Percentiles rank a stretch among this genome's conserved stretches.
phyloP scores from a whole-genome alignment of 2,329 filamentous ascomycete species.

The Venturia asperata region DNA sequence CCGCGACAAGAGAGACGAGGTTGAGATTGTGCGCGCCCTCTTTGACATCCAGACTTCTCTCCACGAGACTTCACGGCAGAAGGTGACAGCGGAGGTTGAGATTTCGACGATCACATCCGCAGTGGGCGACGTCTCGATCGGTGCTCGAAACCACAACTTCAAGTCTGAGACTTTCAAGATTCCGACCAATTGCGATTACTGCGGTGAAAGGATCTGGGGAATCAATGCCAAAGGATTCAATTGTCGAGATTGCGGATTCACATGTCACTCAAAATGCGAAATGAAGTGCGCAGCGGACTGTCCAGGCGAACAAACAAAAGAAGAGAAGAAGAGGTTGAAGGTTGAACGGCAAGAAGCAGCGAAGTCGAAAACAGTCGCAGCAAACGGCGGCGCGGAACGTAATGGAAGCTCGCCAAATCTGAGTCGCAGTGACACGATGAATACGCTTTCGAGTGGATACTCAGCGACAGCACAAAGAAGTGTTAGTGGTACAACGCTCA shows the following conservation, averaged over 20 bases:
- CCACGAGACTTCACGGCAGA: conserved; percentile 75
- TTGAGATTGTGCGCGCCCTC: conserved; percentile 73
- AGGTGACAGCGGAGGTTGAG: conserved; percentile 85
- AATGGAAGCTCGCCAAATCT: conserved; percentile 46
- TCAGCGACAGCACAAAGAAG: conserved; percentile 65
- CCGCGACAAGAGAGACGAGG: conserved; percentile 81
- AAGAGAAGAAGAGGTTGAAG: conserved; percentile 92
- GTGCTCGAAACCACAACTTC: conserved; percentile 94
- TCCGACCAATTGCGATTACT: conserved; percentile 95
- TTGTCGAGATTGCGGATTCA: conserved; percentile 94
- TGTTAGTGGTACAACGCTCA: conserved; percentile 52
- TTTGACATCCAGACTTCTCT: conserved; percentile 79
- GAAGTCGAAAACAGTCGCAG: conserved; percentile 43
- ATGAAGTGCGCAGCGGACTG: conserved; percentile 98
- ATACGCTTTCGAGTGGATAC: conserved; percentile 73
- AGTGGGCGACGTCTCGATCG: conserved; percentile 86
- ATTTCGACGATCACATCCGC: conserved; percentile 84
- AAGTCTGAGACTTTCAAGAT: conserved; percentile 99
- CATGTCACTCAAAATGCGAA: conserved; percentile 96
- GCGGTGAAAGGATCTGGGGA: conserved; percentile 94
- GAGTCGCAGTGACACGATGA: conserved; percentile 69
- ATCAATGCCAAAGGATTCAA: conserved; percentile 94
- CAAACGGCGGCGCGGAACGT: conserved; percentile 37
- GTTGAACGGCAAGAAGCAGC: conserved; percentile 73
- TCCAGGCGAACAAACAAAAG: conserved; percentile 86